Conservation (phyloP, 2,329 filamentous ascomycete species). For the Aureobasidium mangrovei region DNA sequence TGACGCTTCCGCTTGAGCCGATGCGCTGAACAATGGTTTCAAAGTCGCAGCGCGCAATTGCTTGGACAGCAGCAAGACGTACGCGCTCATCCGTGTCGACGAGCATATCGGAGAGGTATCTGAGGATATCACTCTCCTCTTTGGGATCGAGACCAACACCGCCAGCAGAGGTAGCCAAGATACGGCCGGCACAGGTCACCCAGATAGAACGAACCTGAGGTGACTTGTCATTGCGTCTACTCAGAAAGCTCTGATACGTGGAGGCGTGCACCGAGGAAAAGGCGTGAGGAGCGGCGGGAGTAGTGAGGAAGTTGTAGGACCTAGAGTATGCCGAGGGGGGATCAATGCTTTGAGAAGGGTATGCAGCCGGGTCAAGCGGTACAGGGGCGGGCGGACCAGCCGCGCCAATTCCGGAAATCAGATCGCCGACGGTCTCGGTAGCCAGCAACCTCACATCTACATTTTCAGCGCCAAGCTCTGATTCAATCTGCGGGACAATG, state of each 20-base stretch:
- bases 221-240: constrained; percentile 79
- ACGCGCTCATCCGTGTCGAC: constrained; percentile 87
- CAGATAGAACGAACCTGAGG: constrained; percentile 74
- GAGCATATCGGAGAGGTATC: constrained; percentile 64
- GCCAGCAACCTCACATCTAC: constrained; percentile 76
- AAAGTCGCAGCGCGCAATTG: constrained; percentile 72
- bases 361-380: constrained; percentile 69
- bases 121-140: constrained; percentile 69
- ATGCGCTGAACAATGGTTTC: constrained; percentile 74
- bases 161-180: constrained; percentile 83
- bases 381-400: constrained; percentile 71
- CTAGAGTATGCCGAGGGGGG: constrained; percentile 34
- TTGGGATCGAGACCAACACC: constrained; percentile 78
- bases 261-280: constrained; percentile 74
- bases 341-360: constrained; percentile 59
- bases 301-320: constrained; percentile 57
- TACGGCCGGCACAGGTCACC: constrained; percentile 75
- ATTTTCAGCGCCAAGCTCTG: constrained; percentile 85
- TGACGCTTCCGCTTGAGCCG: constrained; percentile 64
- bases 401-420: constrained; percentile 87
- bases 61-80: constrained; percentile 77
- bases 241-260: constrained; percentile 77
- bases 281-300: constrained; percentile 76
- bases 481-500: constrained; percentile 87
- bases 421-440: constrained; percentile 89